phyloP scores from a whole-genome alignment of 176 grass and related monocot genomes.

The Triticum turgidum region DNA sequence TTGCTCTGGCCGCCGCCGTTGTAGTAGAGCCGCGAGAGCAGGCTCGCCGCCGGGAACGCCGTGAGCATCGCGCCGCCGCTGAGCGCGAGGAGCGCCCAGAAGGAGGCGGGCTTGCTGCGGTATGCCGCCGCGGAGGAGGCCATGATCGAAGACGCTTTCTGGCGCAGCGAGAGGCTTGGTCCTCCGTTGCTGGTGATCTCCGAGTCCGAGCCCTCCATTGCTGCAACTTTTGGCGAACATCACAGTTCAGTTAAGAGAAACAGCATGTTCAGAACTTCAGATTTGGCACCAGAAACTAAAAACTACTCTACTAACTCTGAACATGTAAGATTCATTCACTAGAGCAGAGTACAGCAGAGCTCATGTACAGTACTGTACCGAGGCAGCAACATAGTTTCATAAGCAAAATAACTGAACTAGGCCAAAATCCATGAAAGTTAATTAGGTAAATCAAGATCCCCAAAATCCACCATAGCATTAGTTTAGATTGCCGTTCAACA shows the following conservation, averaged over 20 bases:
- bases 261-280: no score
- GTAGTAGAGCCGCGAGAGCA: slow-evolving; percentile 84
- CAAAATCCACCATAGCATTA: neutral
- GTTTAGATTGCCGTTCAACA: no score
- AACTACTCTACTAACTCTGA: no score
- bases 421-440: neutral
- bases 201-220: neutral
- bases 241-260: no score
- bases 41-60: slow-evolving; percentile 79
- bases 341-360: no score
- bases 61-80: slow-evolving; percentile 62
- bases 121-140: slow-evolving; percentile 37
- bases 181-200: neutral
- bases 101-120: slow-evolving; percentile 47
- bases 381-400: no score
- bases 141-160: slow-evolving; percentile 28
- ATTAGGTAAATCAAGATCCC: neutral
- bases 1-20: slow-evolving; percentile 78
- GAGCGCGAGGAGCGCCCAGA: slow-evolving; percentile 47
- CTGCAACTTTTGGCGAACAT: neutral
- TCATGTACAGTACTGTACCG: no score
- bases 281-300: no score
- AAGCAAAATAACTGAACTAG: no score
- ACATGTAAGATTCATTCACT: no score
- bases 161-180: slow-evolving; percentile 1